Evolutionary conservation across 805 yeast species (phyloP), one percentile per base, ranked within the genome.

Genomic region (Starmera dryadoides): DNA sequence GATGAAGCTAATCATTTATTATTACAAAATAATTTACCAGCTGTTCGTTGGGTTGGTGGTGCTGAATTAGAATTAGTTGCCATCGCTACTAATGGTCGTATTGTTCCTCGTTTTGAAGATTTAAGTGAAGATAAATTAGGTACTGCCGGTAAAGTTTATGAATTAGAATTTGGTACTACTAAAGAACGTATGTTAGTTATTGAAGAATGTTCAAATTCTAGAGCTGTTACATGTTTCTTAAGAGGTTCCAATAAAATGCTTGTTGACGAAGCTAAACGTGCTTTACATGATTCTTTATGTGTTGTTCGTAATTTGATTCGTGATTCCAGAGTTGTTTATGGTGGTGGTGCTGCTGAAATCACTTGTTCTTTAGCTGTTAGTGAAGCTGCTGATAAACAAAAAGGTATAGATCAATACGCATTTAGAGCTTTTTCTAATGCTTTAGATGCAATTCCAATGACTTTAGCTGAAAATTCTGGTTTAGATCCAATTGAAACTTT

Each of bases 41-140:
- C 98, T 19, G 93, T 93, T 31, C 80, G 99, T 69, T 93, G 99
- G 99, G 95, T 93, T 38, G 98, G 98, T 44, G 98, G 98, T 33
- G 86, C 94, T 38, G 98, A 91, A 55, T 73, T 91, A 51, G 98
- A 91, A 68, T 75, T 87, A 47, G 80, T 94, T 55, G 98, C 98
- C 28, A 91, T 93, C 62, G 97, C 98, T 35, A 94, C 99, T 10
- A 82, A 87, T 56, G 98, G 98, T 42, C 81, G 95, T 56, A 93
- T 93, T 53, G 98, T 93, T 33, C 96, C 98, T 33, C 73, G 98
- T 55, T 93, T 93, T 64, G 97, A 93, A 66, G 98, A 93, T 61
- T 72, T 93, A 52, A 63, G 84, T 4, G 59, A 76, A 2, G 85
- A 76, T 28, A 93, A 93, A 63, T 75, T 93, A 46, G 99, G 99